Base-by-base conservation (phyloP, 768 basidiomycete genomes). In the Mycena vitilis region DNA sequence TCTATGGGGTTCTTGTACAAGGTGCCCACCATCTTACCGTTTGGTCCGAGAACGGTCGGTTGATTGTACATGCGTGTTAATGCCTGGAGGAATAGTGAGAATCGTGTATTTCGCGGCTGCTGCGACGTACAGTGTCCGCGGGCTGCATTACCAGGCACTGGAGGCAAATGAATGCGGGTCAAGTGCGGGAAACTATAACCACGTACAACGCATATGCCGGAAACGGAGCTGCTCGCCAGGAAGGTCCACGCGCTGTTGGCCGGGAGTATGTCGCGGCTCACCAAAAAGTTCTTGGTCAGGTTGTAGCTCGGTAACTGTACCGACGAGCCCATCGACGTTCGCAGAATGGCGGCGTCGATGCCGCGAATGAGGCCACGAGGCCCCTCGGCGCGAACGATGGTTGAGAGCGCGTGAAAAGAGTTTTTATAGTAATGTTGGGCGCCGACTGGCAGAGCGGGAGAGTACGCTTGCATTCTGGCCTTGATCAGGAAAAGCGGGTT, bases 401-500 rank as follows among this genome's bases (percentile, higher is more conserved):
- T 93, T 0, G 84, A 78, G 20, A 99, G 80, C 1, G 96, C 98
- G 74, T 97, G 84, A 62, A 92, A 88, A 0, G 94, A 92, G 72
- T 79, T 91, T 73, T 91, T 94, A 82, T 99, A 99, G 73, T 94
- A 77, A 78, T 96, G 97, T 75, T 99, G 98, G 11, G 95, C 86
- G 65, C 98, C 98, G 60, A 99, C 95, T 10, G 98, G 97, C 13
- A 98, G 85, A 47, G 91, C 89, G 9, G 97, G 96, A 0, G 96
- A 99, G 81, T 95, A 99, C 36, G 98, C 98, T 86, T 99, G 98
- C 93, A 99, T 98, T 52, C 98, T 89, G 7, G 98, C 98, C 81
- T 99, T 99, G 76, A 99, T 89, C 64, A 99, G 83, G 81, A 98
- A 99, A 15, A 98, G 81, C 0, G 96, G 96, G 77, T 95, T 97